phyloP scores from a whole-genome alignment of 768 basidiomycete species.

The Tylopilus sp. region DNA sequence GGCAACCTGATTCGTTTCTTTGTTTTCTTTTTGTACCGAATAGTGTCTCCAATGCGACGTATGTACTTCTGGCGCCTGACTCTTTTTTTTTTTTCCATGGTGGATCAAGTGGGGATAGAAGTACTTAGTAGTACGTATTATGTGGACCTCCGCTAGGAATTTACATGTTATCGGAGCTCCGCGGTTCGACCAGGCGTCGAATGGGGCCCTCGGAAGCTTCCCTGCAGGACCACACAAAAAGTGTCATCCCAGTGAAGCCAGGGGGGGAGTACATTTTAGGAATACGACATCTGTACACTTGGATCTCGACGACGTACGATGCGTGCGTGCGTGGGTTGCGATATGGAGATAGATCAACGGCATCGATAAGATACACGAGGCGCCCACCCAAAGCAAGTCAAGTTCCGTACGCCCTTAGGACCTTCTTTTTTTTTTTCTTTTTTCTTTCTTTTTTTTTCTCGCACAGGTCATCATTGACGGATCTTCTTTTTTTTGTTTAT shows the following conservation, averaged over 20 bases:
- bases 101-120: conserved; percentile 21
- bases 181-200: conserved; percentile 22
- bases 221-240: conserved; percentile 6
- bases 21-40: conserved; percentile 23
- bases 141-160: conserved; percentile 1
- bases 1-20: conserved; percentile 21
- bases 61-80: conserved; percentile 26
- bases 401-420: neutral
- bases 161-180: conserved; percentile 24
- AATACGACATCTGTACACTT: neutral
- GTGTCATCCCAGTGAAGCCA: neutral
- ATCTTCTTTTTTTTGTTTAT: neutral
- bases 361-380: conserved; percentile 22
- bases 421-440: neutral
- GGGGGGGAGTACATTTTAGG: conserved; percentile 10
- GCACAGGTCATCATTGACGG: too few species aligned
- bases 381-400: neutral
- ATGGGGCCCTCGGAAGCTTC: conserved; percentile 3
- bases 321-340: neutral
- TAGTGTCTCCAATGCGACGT: conserved; percentile 25
- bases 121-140: conserved; percentile 17
- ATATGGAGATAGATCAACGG: conserved; percentile 16
- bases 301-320: conserved; percentile 15
- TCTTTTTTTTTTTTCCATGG: conserved; percentile 9
- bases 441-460: too few species aligned